These are phyloP conservation scores for Lentinula detonsa DNA, from an alignment of 768 basidiomycete genomes.

Conservation along the genomic window DNA sequence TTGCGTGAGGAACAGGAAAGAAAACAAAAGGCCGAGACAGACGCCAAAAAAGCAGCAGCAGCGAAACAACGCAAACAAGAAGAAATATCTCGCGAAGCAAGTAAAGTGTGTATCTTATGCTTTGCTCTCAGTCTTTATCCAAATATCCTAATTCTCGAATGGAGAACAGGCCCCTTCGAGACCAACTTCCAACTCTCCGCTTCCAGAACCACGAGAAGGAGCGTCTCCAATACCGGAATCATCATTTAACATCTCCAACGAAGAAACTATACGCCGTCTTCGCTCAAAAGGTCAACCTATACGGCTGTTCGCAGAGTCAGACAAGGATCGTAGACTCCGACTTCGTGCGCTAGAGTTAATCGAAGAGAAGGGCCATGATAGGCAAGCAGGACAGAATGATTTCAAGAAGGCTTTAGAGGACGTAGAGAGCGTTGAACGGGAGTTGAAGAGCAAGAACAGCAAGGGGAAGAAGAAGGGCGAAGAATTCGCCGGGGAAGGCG, in stretches of 20 bases:
- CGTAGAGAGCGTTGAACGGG: slow-evolving; percentile 73
- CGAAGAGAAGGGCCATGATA: slow-evolving; percentile 81
- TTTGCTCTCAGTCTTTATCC: slow-evolving; percentile 1
- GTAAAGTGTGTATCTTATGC: slow-evolving; percentile 36
- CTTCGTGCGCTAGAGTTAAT: slow-evolving; percentile 92
- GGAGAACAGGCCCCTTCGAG: slow-evolving; percentile 43
- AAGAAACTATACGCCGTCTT: slow-evolving; percentile 85
- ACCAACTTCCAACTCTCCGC: slow-evolving; percentile 35
- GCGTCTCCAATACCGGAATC: slow-evolving; percentile 36
- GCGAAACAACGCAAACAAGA: slow-evolving; percentile 20
- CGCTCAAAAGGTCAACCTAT: slow-evolving; percentile 92
- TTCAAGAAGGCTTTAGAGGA: slow-evolving; percentile 89
- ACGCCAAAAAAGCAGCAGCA: slow-evolving; percentile 26
- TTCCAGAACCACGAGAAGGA: slow-evolving; percentile 23
- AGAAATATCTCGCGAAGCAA: slow-evolving; percentile 13
- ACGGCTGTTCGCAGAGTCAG: slow-evolving; percentile 89
- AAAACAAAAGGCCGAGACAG: slow-evolving; percentile 28
- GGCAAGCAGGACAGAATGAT: slow-evolving; percentile 87
- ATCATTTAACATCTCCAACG: slow-evolving; percentile 85
- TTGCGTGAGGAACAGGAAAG: slow-evolving; percentile 46
- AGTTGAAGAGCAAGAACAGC: slow-evolving; percentile 50
- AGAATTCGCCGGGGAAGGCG: slow-evolving; percentile 42
- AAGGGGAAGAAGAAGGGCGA: slow-evolving; percentile 65
- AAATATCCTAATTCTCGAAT: slow-evolving; percentile 29
- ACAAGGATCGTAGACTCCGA: slow-evolving; percentile 87